Percentiles rank a stretch among this genome's conserved stretches.
Conservation (phyloP, 352 stramenopile species). For the Phytophthora nicotianae region DNA sequence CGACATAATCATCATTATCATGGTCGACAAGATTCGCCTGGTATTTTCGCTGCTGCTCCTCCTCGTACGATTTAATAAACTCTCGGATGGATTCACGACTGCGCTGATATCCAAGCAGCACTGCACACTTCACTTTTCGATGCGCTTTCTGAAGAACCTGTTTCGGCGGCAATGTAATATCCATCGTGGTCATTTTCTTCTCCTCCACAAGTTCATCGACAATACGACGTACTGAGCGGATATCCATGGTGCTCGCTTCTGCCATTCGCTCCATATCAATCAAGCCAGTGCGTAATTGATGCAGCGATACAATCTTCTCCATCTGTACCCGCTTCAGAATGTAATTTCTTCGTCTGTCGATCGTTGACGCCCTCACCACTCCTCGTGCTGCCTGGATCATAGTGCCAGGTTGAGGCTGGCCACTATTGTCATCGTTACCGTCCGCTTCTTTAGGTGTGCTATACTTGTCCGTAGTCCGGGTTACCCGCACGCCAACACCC, state of each 20-base stretch:
- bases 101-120: conserved; percentile 55
- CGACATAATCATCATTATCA: conserved; percentile 64
- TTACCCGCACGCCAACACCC: conserved; percentile 32
- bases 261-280: conserved; percentile 53
- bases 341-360: conserved; percentile 54
- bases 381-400: conserved; percentile 60
- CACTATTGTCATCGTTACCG: conserved; percentile 12
- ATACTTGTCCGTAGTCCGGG: conserved; percentile 35
- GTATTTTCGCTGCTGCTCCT: conserved; percentile 72
- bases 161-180: conserved; percentile 73
- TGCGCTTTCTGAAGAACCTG: conserved; percentile 68
- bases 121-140: conserved; percentile 73
- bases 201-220: conserved; percentile 62
- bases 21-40: conserved; percentile 56
- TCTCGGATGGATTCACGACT: conserved; percentile 50
- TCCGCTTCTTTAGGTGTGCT: conserved; percentile 28
- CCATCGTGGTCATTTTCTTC: conserved; percentile 55
- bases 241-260: conserved; percentile 58
- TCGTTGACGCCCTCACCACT: conserved; percentile 59
- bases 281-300: conserved; percentile 63
- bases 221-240: conserved; percentile 71
- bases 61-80: conserved; percentile 70
- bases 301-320: conserved; percentile 73
- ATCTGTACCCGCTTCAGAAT: conserved; percentile 60
- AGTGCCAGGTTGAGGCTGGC: conserved; percentile 50